Evolutionary conservation across 148 eudicot genomes (phyloP), one percentile per base, ranked within the genome.

Genomic region (Cornus suecica): DNA sequence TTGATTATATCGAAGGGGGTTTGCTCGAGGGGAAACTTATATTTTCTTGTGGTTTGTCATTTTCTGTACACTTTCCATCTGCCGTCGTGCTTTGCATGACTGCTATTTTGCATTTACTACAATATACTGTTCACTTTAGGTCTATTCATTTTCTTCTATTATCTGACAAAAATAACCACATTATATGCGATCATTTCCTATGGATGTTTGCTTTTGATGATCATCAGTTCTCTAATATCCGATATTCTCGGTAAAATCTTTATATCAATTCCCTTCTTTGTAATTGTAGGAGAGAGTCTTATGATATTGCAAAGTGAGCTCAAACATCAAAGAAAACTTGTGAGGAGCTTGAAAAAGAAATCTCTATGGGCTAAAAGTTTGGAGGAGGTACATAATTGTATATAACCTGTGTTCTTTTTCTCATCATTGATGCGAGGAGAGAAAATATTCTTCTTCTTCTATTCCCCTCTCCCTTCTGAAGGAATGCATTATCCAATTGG

Each of bases 341-440:
- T 90, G 28, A 75, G 85, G 86, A 86, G 87, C 85, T 86, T 94
- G 94, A 87, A 89, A 84, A 90, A 85, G 85, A 92, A 89, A 89
- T 94, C 96, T 69, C 97, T 94, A 29, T 94, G 99, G 99, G 82
- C 92, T 15, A 92, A 78, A 79, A 90, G 83, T 82, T 76, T 94
- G 85, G 99, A 90, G 79, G 97, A 94, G 96, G 99, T 94, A 89
- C 62, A 48, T 62, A 27, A 22, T 15, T 56, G 28, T 71, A 26
- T 9, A 51, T 58, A 34, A 32, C 29, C 71, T 22, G 25, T 58
- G 22, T 5, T 58, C 15, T 48, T 13, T 27, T 34, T 30, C 1
- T 69, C 66, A 34, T 16, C 26, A 69, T 78, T 27, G 70, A 8
- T 71, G 71, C 32, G 52, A 41, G 26, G 54, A 34, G 41, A 58